These are phyloP conservation scores for Xylaria hypoxylon DNA, from an alignment of 2,329 filamentous ascomycete genomes.

Conservation along the genomic window DNA sequence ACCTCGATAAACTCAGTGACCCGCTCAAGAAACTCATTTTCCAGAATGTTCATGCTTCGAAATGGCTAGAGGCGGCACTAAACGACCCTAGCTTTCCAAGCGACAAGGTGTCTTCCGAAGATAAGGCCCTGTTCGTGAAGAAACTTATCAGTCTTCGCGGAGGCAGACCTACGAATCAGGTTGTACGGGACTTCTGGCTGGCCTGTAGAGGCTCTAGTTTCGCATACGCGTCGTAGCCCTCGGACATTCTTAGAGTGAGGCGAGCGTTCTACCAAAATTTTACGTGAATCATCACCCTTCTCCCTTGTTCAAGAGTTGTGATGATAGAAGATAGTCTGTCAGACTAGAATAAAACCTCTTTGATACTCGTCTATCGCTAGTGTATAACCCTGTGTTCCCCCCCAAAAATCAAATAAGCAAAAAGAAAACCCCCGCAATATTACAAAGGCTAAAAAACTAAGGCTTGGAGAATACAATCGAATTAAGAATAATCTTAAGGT, in stretches of 20 bases:
- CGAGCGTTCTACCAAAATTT: background rate
- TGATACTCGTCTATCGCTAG: background rate
- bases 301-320: background rate
- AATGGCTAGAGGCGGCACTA: conserved; percentile 73
- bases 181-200: conserved; percentile 80
- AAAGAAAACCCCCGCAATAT: too few species aligned
- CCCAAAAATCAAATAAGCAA: too few species aligned
- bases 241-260: background rate
- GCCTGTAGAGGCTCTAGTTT: conserved; percentile 71
- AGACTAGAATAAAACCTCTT: conserved; percentile 16
- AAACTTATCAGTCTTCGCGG: conserved; percentile 75
- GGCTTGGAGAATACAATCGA: too few species aligned
- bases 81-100: conserved; percentile 67
- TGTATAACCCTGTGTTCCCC: too few species aligned
- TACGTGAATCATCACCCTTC: background rate
- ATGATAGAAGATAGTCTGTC: background rate
- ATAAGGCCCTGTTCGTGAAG: conserved; percentile 74
- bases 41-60: conserved; percentile 65
- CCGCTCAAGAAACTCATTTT: conserved; percentile 76
- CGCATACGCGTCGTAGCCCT: conserved; percentile 65
- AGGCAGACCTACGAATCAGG: conserved; percentile 70
- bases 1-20: conserved; percentile 77
- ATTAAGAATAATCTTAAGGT: too few species aligned
- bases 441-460: too few species aligned
- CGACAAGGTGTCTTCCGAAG: conserved; percentile 66